Percentiles rank a stretch among this genome's conserved stretches.
phyloP scores from a whole-genome alignment of 2,329 filamentous ascomycete genomes.

The Sphaerulina musiva region DNA sequence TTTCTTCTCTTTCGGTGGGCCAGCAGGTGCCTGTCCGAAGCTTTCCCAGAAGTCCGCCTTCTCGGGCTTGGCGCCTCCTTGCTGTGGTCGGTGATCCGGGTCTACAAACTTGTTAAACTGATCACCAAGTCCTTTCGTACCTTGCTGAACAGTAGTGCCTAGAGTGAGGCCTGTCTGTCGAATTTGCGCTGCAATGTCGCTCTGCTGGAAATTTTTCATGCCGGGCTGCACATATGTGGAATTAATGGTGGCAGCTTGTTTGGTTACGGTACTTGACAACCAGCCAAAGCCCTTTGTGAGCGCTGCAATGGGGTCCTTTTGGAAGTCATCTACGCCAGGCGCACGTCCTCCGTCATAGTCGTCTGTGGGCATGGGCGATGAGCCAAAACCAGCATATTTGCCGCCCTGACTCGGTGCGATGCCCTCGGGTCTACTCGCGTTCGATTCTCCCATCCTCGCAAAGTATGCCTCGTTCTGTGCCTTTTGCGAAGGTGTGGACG shows the following conservation, averaged over 20 bases:
- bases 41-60: conserved; percentile 89
- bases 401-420: conserved; percentile 85
- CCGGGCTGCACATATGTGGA: conserved; percentile 89
- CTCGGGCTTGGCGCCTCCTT: conserved; percentile 43
- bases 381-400: conserved; percentile 88
- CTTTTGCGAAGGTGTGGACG: conserved; percentile 41
- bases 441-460: conserved; percentile 73
- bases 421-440: conserved; percentile 65
- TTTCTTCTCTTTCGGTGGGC: conserved; percentile 47
- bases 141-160: conserved; percentile 56
- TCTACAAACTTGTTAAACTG: conserved; percentile 84
- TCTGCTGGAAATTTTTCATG: conserved; percentile 68
- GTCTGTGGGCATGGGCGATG: conserved; percentile 53
- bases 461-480: conserved; percentile 81
- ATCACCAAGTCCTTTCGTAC: conserved; percentile 68
- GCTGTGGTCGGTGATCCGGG: conserved; percentile 22
- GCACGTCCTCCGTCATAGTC: conserved; percentile 37
- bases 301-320: conserved; percentile 82
- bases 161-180: conserved; percentile 45
- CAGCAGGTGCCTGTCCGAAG: conserved; percentile 62
- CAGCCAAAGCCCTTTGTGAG: conserved; percentile 90
- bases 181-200: conserved; percentile 52
- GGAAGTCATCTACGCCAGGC: conserved; percentile 76
- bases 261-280: conserved; percentile 81
- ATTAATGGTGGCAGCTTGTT: conserved; percentile 86